Evolutionary conservation across 2,329 filamentous ascomycete species (phyloP).

Genomic region (Sarocladium oryzae): DNA sequence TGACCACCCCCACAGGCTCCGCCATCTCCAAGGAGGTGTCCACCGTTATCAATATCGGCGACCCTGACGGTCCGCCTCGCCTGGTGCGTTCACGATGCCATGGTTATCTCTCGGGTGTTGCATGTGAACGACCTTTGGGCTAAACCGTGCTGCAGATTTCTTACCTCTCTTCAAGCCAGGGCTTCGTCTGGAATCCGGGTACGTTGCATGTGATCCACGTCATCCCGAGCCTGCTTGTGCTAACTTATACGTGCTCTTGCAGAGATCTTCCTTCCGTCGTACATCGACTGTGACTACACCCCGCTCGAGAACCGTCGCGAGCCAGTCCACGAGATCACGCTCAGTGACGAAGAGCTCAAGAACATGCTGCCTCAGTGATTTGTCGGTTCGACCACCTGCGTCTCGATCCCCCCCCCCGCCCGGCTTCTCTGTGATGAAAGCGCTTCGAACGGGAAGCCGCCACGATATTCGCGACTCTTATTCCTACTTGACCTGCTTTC

Average conservation of each 20-base stretch:
- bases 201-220: conserved; percentile 16
- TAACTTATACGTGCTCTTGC: not conserved
- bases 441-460: not conserved
- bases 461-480: not conserved
- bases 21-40: conserved; percentile 64
- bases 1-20: conserved; percentile 42
- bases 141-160: conserved; percentile 54
- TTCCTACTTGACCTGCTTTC: too few relatives aligned
- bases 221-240: not conserved
- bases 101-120: too few relatives aligned
- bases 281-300: conserved; percentile 66
- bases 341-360: conserved; percentile 71
- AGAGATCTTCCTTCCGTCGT: conserved; percentile 79
- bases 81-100: conserved; percentile 46
- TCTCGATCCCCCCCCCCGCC: too few relatives aligned
- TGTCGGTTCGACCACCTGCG: conserved; percentile 11
- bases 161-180: conserved; percentile 72
- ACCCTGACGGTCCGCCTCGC: conserved; percentile 64
- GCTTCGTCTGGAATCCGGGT: conserved; percentile 80
- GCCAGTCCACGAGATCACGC: conserved; percentile 68
- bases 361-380: conserved; percentile 58
- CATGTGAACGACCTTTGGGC: not conserved
- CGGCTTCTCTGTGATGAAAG: conserved; percentile 11
- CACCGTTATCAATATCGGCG: conserved; percentile 74
- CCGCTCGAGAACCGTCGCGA: conserved; percentile 71